These are phyloP conservation scores for Phytophthora pistaciae DNA, from an alignment of 352 stramenopile genomes.

Conservation along the genomic window DNA sequence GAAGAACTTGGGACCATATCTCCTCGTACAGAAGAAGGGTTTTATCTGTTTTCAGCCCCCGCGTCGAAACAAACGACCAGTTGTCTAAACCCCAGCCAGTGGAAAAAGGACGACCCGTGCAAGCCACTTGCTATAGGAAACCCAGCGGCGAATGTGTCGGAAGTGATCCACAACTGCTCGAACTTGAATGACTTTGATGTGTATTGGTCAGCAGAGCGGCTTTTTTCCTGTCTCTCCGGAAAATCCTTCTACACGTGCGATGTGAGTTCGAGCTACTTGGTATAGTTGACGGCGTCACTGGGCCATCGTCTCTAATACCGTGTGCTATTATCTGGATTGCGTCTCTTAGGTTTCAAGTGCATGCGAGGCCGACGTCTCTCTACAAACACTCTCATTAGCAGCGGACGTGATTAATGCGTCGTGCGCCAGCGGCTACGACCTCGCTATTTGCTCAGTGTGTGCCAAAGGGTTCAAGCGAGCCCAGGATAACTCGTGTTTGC, in stretches of 20 bases:
- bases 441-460: constrained; percentile 80
- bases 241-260: constrained; percentile 76
- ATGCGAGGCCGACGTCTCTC: constrained; percentile 59
- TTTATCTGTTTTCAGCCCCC: constrained; percentile 63
- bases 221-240: constrained; percentile 68
- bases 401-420: constrained; percentile 33
- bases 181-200: constrained; percentile 45
- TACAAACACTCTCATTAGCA: constrained; percentile 34
- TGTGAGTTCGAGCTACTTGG: constrained; percentile 22
- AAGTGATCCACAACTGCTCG: constrained; percentile 57
- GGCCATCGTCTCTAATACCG: background rate
- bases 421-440: constrained; percentile 60
- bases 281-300: background rate
- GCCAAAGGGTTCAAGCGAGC: constrained; percentile 60
- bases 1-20: constrained; percentile 58
- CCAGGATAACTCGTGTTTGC: constrained; percentile 60
- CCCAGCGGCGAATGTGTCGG: constrained; percentile 25
- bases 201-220: constrained; percentile 63
- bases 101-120: constrained; percentile 62
- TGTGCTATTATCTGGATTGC: background rate
- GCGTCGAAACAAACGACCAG: constrained; percentile 42
- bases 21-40: constrained; percentile 62
- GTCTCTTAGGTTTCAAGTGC: constrained; percentile 46
- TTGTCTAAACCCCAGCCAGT: constrained; percentile 45
- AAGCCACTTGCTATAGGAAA: constrained; percentile 33